Conservation (phyloP, 208 protist species). For the Acanthamoeba rhysodes region DNA sequence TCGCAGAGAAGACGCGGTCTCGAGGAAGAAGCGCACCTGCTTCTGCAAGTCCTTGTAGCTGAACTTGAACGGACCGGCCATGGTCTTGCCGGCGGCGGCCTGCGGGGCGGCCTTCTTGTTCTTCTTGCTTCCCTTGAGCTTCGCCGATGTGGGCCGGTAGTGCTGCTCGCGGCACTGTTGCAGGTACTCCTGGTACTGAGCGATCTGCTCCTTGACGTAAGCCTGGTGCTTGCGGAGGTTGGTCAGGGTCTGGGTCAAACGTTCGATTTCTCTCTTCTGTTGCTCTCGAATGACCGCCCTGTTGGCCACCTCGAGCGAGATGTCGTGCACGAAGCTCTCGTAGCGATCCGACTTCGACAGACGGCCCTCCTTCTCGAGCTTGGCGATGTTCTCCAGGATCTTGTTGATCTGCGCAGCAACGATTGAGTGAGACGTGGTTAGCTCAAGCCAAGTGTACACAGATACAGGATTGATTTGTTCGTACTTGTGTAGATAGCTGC, state of each 20-base stretch:
- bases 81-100: conserved; percentile 64
- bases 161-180: conserved; percentile 85
- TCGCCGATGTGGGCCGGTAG: conserved; percentile 76
- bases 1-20: background rate
- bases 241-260: conserved; percentile 80
- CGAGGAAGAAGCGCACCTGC: background rate
- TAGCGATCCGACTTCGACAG: conserved; percentile 84
- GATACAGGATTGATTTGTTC: background rate
- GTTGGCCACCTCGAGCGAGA: conserved; percentile 88
- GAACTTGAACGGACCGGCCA: conserved; percentile 83
- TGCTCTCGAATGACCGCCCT: conserved; percentile 85
- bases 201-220: conserved; percentile 87
- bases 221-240: conserved; percentile 83
- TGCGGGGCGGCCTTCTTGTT: conserved; percentile 6
- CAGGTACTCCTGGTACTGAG: conserved; percentile 85
- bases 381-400: conserved; percentile 85
- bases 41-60: conserved; percentile 72
- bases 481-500: conserved; percentile 49
- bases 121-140: conserved; percentile 60
- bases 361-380: conserved; percentile 85
- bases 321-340: conserved; percentile 86
- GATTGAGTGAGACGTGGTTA: background rate
- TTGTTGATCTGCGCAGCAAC: conserved; percentile 80
- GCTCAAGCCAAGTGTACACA: too few relatives aligned
- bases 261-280: conserved; percentile 86